Conservation (phyloP, 352 stramenopile genomes). For the Sclerospora graminicola region DNA sequence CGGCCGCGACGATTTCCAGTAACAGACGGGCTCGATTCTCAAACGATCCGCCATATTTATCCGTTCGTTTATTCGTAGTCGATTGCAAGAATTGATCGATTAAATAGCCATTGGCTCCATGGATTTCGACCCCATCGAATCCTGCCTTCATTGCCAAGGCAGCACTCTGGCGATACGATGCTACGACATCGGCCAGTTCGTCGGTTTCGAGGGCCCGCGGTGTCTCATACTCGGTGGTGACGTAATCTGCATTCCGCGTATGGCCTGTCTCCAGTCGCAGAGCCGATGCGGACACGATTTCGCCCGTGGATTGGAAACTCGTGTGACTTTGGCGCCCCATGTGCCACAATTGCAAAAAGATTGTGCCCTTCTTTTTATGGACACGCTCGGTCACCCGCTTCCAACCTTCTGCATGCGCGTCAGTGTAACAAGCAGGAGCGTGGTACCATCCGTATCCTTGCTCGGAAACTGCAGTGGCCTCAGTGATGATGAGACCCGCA, state of each 20-base stretch:
- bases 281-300: constrained; percentile 36
- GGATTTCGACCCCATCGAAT: constrained; percentile 45
- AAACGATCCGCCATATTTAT: constrained; percentile 32
- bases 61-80: constrained; percentile 55
- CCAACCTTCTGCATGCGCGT: constrained; percentile 35
- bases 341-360: constrained; percentile 83
- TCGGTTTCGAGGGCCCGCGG: constrained; percentile 49
- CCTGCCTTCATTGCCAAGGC: constrained; percentile 42
- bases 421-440: constrained; percentile 25
- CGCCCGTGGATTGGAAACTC: constrained; percentile 32
- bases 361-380: constrained; percentile 64
- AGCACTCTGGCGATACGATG: constrained; percentile 52
- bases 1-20: constrained; percentile 46
- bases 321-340: constrained; percentile 50
- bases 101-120: constrained; percentile 86
- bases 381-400: constrained; percentile 52
- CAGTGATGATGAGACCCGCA: constrained; percentile 53
- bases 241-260: constrained; percentile 18
- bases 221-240: constrained; percentile 17
- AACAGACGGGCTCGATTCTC: constrained; percentile 41
- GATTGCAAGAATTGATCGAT: constrained; percentile 83
- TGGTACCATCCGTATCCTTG: constrained; percentile 26
- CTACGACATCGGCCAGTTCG: constrained; percentile 51
- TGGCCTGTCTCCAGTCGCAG: constrained; percentile 10
- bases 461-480: constrained; percentile 36